Percentiles rank a stretch among this genome's conserved stretches.
These are phyloP conservation scores for Zangia roseola DNA, from an alignment of 768 basidiomycete species.

Conservation along the genomic window DNA sequence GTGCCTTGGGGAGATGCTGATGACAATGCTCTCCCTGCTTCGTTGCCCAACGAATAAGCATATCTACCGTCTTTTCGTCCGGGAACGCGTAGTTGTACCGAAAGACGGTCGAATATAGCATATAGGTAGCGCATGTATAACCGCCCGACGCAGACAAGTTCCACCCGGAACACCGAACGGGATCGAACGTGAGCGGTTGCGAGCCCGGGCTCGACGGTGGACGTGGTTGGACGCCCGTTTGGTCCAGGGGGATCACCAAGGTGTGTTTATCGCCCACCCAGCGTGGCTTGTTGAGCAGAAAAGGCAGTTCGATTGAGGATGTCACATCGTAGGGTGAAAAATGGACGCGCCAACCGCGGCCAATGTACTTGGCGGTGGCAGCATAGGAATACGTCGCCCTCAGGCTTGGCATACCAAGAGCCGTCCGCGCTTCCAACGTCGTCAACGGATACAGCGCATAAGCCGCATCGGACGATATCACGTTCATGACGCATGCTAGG, in stretches of 20 bases:
- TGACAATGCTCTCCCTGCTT: conserved; percentile 7
- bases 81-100: conserved; percentile 26
- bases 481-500: conserved; percentile 32
- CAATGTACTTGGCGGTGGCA: conserved; percentile 33
- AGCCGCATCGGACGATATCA: conserved; percentile 40
- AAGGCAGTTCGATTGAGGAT: conserved; percentile 6
- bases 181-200: conserved; percentile 14
- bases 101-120: conserved; percentile 20
- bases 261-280: conserved; percentile 32
- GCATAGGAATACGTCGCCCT: conserved; percentile 2
- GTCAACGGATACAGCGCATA: conserved; percentile 41
- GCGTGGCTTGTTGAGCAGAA: conserved; percentile 22
- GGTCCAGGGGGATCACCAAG: conserved; percentile 33
- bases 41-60: conserved; percentile 7
- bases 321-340: conserved; percentile 1
- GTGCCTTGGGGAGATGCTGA: not conserved
- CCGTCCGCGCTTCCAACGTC: conserved; percentile 35
- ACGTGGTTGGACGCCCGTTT: conserved; percentile 10
- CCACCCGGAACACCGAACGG: conserved; percentile 19
- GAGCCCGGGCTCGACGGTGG: conserved; percentile 11
- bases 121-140: not conserved
- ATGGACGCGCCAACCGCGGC: conserved; percentile 37
- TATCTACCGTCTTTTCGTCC: not conserved
- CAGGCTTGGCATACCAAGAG: conserved; percentile 22
- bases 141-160: too few relatives aligned